Evolutionary conservation across 768 basidiomycete genomes (phyloP), one percentile per base, ranked within the genome.

Genomic region (Trametes maxima): DNA sequence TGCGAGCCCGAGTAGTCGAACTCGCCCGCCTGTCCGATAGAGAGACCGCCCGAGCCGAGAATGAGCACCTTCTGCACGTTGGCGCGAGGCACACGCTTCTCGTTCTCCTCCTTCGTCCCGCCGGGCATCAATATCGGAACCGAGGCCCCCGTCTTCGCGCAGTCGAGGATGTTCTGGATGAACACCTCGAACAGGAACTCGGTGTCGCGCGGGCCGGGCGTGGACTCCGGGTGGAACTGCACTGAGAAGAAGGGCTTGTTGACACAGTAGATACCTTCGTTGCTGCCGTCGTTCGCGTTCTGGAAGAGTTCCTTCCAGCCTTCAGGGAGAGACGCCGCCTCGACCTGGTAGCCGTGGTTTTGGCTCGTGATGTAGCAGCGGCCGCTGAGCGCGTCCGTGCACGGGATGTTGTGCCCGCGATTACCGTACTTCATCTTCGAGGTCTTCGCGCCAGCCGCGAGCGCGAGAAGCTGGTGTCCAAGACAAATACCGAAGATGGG

Each of bases 341-440:
- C 89, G 65, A 98, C 97, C 73, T 98, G 90, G 78, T 87, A 99
- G 64, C 97, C 97, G 77, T 99, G 97, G 73, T 99, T 99, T 76
- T 99, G 97, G 70, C 92, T 94, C 40, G 97, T 99, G 79, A 99
- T 98, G 75, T 98, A 99, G 79, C 97, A 99, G 56, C 97, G 82
- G 33, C 95, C 97, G 50, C 92, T 94, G 56, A 96, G 82, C 43
- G 90, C 84, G 73, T 95, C 93, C 17, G 93, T 98, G 74, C 96
- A 98, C 3, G 97, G 97, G 71, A 99, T 94, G 75, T 99, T 99
- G 73, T 98, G 95, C 4, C 97, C 97, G 65, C 97, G 93, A 71
- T 99, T 99, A 40, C 97, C 97, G 74, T 98, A 98, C 79, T 98
- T 98, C 95, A 99, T 98, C 77, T 99, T 99, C 39, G 92, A 93